These are phyloP conservation scores for Diaporthe aspalathi DNA, from an alignment of 2,329 filamentous ascomycete species.

Conservation along the genomic window DNA sequence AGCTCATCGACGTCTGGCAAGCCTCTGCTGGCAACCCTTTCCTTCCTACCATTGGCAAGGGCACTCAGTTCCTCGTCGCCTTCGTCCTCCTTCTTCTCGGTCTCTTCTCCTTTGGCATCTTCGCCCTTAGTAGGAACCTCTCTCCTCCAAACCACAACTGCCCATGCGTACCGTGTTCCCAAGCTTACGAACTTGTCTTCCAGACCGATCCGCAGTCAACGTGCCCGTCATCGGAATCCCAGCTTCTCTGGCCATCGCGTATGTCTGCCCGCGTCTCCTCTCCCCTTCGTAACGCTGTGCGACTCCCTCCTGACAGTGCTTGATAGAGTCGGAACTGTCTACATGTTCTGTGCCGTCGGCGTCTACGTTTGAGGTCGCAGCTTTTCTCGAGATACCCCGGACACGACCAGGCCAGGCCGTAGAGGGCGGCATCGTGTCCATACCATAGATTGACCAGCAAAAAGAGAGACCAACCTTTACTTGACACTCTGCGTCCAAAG, in stretches of 20 bases:
- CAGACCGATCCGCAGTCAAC: constrained; percentile 85
- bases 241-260: constrained; percentile 91
- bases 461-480: constrained; percentile 40
- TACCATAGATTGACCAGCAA: constrained; percentile 54
- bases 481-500: constrained; percentile 36
- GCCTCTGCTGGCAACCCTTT: constrained; percentile 90
- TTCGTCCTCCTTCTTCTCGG: constrained; percentile 80
- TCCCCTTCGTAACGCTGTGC: not conserved
- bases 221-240: constrained; percentile 84
- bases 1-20: constrained; percentile 92
- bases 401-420: constrained; percentile 36
- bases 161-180: no score
- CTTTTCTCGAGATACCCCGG: constrained; percentile 39
- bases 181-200: constrained; percentile 43
- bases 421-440: constrained; percentile 45
- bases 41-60: constrained; percentile 81
- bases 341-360: constrained; percentile 98
- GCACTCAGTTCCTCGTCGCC: constrained; percentile 84
- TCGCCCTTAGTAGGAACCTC: constrained; percentile 80
- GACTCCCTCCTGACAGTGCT: constrained; percentile 31
- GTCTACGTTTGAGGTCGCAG: constrained; percentile 87
- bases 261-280: constrained; percentile 54
- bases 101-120: constrained; percentile 79
- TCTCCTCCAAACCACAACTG: not conserved
- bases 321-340: constrained; percentile 87